phyloP scores from a whole-genome alignment of 345 rosid species.

The Bruguiera gymnorhiza region DNA sequence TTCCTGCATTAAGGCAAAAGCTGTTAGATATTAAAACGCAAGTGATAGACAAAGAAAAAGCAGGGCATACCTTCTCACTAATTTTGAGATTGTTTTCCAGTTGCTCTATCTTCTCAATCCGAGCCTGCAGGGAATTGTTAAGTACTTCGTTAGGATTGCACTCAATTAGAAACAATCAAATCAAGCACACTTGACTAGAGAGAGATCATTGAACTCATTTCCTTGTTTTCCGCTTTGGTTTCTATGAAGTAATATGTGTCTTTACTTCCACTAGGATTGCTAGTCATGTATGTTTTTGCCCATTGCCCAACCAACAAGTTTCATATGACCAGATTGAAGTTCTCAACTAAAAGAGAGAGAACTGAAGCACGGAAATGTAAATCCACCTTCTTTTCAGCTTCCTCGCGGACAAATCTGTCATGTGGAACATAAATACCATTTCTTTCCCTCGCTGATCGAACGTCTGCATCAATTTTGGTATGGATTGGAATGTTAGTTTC shows the following conservation, averaged over 20 bases:
- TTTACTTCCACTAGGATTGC: too few relatives aligned
- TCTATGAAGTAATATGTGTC: too few relatives aligned
- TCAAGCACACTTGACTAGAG: neutral
- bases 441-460: slow-evolving; percentile 88
- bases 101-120: slow-evolving; percentile 72
- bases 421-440: slow-evolving; percentile 86
- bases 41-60: slow-evolving; percentile 6
- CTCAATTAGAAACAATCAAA: slow-evolving; percentile 11
- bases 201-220: neutral
- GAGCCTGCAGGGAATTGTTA: slow-evolving; percentile 41
- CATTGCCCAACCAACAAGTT: neutral
- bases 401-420: slow-evolving; percentile 77
- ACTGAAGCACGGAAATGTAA: neutral
- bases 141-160: neutral
- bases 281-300: neutral
- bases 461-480: slow-evolving; percentile 47
- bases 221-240: neutral
- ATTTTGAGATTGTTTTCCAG: slow-evolving; percentile 58
- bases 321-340: neutral
- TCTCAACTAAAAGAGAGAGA: neutral
- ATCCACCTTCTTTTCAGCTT: slow-evolving; percentile 85
- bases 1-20: slow-evolving; percentile 50
- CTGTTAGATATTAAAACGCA: neutral
- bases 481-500: neutral
- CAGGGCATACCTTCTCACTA: slow-evolving; percentile 51